Percentiles rank a stretch among this genome's conserved stretches.
Evolutionary conservation across 1,284 basidiomycete genomes (phyloP).

Genomic region (Lentinula novae-zelandiae): DNA sequence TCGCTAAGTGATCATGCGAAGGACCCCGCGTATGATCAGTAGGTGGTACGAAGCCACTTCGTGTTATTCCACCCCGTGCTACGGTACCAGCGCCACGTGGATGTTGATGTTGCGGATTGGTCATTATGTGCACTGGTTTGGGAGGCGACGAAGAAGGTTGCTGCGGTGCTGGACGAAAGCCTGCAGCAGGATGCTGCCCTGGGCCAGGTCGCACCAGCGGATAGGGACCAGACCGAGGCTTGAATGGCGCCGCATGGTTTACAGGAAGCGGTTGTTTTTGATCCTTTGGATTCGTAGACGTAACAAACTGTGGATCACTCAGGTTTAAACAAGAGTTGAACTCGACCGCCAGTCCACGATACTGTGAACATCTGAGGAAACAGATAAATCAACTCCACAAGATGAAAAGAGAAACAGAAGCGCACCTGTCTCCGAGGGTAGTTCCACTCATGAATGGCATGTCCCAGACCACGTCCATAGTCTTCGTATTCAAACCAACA

Average conservation of each 20-base stretch:
- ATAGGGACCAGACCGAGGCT: constrained; percentile 64
- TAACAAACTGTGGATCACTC: constrained; percentile 76
- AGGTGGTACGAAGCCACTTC: background rate
- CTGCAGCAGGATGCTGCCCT: constrained; percentile 50
- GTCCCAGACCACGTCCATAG: constrained; percentile 98
- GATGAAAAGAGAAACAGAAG: background rate
- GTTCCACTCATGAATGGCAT: constrained; percentile 91
- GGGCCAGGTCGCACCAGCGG: constrained; percentile 51
- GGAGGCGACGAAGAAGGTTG: background rate
- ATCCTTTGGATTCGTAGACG: constrained; percentile 59
- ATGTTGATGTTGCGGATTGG: constrained; percentile 63
- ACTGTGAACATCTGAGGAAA: constrained; percentile 73
- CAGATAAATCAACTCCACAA: background rate
- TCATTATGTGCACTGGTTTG: constrained; percentile 48
- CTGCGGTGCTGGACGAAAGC: constrained; percentile 52
- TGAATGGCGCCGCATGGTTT: constrained; percentile 43
- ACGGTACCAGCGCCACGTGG: constrained; percentile 29
- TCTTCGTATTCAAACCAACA: constrained; percentile 80
- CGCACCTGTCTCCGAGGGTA: constrained; percentile 81
- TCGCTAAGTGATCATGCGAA: background rate
- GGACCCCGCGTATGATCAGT: background rate
- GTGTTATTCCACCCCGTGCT: background rate
- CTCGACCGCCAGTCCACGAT: constrained; percentile 83
- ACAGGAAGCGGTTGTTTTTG: constrained; percentile 40
- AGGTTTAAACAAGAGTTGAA: constrained; percentile 87